Base-by-base conservation (phyloP, 2,329 filamentous ascomycete genomes). In the Exophiala oligosperma region DNA sequence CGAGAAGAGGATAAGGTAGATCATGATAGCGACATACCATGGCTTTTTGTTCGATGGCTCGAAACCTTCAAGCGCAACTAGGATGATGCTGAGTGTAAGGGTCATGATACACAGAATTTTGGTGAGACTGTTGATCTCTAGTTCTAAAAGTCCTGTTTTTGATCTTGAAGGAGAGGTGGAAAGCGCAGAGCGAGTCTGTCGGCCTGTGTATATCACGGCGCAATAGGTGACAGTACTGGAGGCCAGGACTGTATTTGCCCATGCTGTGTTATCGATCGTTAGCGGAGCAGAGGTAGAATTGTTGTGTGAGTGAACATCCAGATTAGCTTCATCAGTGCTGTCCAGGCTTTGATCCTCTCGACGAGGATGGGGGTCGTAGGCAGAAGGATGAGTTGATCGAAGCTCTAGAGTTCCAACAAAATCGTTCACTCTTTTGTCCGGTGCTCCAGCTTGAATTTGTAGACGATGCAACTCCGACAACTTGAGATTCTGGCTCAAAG, bases 1-100 rank as follows among this genome's bases (percentile, higher is more conserved):
- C n/a, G 93, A 97, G 78, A 99, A 99, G 1, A 99, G 80, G 60
- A 99, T 95, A 63, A 99, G 77, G 71, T 97, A 99, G n/a, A 93
- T 88, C 86, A 96, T 94, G 68, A 97, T 96, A 64, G 95, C 93
- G 65, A 97, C 86, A 73, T 97, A 99, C 94, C 94, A 99, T 57
- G 73, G 66, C 64, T 79, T 79, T 59, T 78, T 72, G 54, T 77
- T 78, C 5, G 71, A 77, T 37, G 74, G 74, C 60, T 87, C 81
- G 63, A 96, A 94, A 0, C 91, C 88, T 72, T 97, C 87, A 1
- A 97, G 76, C 0, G 91, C 92, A 4, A 99, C 94, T 7, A 99
- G 83, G 43, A 96, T 82, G 62, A 97, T 82, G 0, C 93, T 97
- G 2, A 99, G 79, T 0, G 89, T 85, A 1, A 97, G 78, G 0